phyloP scores from a whole-genome alignment of 257 asterid species.

The Solanum acaule region DNA sequence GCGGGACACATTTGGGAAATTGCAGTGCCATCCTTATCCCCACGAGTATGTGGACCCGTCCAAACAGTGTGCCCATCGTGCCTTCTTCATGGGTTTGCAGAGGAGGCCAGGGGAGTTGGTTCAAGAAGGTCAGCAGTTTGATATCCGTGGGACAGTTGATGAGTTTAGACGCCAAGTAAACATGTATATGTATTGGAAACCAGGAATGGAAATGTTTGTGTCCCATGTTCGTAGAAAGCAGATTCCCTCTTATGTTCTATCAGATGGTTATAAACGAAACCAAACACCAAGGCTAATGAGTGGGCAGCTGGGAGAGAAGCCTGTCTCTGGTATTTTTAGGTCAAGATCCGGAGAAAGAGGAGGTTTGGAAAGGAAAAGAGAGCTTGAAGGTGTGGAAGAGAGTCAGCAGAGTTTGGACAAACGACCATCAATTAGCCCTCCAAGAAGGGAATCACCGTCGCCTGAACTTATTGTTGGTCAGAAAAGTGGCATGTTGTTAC shows the following conservation, averaged over 20 bases:
- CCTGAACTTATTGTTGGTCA: slow-evolving; percentile 45
- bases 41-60: slow-evolving; percentile 59
- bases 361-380: slow-evolving; percentile 23
- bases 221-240: slow-evolving; percentile 89
- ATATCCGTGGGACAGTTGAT: slow-evolving; percentile 87
- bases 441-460: slow-evolving; percentile 38
- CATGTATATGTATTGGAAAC: slow-evolving; percentile 74
- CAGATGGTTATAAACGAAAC: slow-evolving; percentile 67
- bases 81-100: slow-evolving; percentile 88
- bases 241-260: slow-evolving; percentile 72
- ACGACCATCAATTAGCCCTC: slow-evolving; percentile 51
- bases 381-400: slow-evolving; percentile 27
- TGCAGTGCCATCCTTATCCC: slow-evolving; percentile 94
- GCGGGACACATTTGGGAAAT: slow-evolving; percentile 72
- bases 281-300: slow-evolving; percentile 35
- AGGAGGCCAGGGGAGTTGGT: slow-evolving; percentile 74
- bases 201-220: slow-evolving; percentile 86
- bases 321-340: slow-evolving; percentile 21
- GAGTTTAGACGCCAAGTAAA: slow-evolving; percentile 78
- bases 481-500: slow-evolving; percentile 11
- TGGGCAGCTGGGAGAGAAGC: slow-evolving; percentile 37
- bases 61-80: slow-evolving; percentile 61
- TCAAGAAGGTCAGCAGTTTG: slow-evolving; percentile 93
- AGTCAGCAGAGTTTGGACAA: slow-evolving; percentile 38
- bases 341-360: slow-evolving; percentile 19